These are phyloP conservation scores for Penicillium rolfsii DNA, from an alignment of 2,329 filamentous ascomycete species.

Conservation along the genomic window DNA sequence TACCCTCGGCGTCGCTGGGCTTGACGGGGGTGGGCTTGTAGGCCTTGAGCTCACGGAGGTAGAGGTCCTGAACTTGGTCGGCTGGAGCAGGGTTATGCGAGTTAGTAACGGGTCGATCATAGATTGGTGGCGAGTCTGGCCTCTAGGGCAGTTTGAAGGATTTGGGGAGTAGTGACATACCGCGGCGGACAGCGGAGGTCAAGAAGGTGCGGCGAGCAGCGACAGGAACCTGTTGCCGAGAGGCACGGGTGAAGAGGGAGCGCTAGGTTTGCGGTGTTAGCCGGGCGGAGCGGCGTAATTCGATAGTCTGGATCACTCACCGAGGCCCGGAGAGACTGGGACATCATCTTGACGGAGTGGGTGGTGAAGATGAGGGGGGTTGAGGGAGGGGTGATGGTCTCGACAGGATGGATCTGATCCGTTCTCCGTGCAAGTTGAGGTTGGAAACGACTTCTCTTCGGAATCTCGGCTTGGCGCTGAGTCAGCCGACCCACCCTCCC, in stretches of 20 bases:
- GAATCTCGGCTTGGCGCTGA: slow-evolving; percentile 33
- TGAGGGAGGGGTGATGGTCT: slow-evolving; percentile 28
- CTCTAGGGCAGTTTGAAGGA: not conserved
- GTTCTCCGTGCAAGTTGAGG: slow-evolving; percentile 32
- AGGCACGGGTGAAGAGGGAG: slow-evolving; percentile 63
- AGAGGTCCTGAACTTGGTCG: slow-evolving; percentile 97
- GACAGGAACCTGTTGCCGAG: slow-evolving; percentile 60
- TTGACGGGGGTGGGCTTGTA: slow-evolving; percentile 89
- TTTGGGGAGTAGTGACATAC: slow-evolving; percentile 50
- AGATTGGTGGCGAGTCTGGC: slow-evolving; percentile 28
- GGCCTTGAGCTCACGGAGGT: slow-evolving; percentile 91
- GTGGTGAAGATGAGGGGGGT: slow-evolving; percentile 33
- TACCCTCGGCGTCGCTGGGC: slow-evolving; percentile 81
- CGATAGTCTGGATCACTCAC: slow-evolving; percentile 45
- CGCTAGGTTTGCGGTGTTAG: slow-evolving; percentile 50
- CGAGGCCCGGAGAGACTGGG: slow-evolving; percentile 64
- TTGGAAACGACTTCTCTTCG: slow-evolving; percentile 35
- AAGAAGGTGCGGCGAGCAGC: slow-evolving; percentile 66
- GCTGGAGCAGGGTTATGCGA: slow-evolving; percentile 57
- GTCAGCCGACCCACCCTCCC: slow-evolving; percentile 8
- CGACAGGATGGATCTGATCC: slow-evolving; percentile 30
- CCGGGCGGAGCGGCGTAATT: slow-evolving; percentile 10
- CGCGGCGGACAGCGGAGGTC: slow-evolving; percentile 64
- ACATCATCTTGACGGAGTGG: slow-evolving; percentile 56
- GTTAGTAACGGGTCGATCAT: slow-evolving; percentile 26